Evolutionary conservation across 2,329 filamentous ascomycete species (phyloP).

Genomic region (Colletotrichum cuscutae): DNA sequence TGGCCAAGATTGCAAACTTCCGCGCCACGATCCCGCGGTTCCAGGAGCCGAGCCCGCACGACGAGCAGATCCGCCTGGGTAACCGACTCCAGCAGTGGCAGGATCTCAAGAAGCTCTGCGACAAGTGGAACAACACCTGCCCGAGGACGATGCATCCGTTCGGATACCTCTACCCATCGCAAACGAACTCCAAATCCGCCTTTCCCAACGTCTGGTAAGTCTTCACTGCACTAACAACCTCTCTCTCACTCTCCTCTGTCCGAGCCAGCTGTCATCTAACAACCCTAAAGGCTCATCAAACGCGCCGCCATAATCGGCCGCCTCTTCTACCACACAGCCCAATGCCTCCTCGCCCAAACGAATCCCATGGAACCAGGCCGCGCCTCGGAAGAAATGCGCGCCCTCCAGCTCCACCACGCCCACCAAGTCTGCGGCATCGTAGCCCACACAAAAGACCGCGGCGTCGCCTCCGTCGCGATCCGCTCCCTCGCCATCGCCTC

Average conservation of each 20-base stretch:
- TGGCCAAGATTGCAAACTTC: slow-evolving; percentile 89
- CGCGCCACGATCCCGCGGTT: slow-evolving; percentile 74
- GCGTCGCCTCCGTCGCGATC: slow-evolving; percentile 81
- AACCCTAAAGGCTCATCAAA: slow-evolving; percentile 75
- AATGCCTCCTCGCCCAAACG: slow-evolving; percentile 82
- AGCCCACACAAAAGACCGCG: slow-evolving; percentile 83
- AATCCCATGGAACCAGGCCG: slow-evolving; percentile 75
- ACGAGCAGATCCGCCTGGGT: slow-evolving; percentile 72
- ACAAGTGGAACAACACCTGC: slow-evolving; percentile 81
- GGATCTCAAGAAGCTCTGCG: slow-evolving; percentile 81
- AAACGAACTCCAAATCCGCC: slow-evolving; percentile 74
- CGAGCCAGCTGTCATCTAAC: not conserved
- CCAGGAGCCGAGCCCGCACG: slow-evolving; percentile 67
- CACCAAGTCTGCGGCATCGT: slow-evolving; percentile 91
- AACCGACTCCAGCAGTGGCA: slow-evolving; percentile 81
- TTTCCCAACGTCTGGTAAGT: slow-evolving; percentile 89
- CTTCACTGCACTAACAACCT: too few relatives aligned
- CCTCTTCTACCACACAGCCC: slow-evolving; percentile 89
- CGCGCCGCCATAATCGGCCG: slow-evolving; percentile 83
- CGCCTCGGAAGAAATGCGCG: slow-evolving; percentile 73
- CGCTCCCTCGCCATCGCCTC: slow-evolving; percentile 83
- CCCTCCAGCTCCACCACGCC: slow-evolving; percentile 78
- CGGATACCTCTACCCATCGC: slow-evolving; percentile 76
- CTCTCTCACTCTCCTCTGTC: not conserved
- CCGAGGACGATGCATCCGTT: slow-evolving; percentile 90